A percentile compares a stretch with the other conserved stretches of the same genome.
phyloP scores from a whole-genome alignment of 2,329 filamentous ascomycete species.

The Didymella exigua region DNA sequence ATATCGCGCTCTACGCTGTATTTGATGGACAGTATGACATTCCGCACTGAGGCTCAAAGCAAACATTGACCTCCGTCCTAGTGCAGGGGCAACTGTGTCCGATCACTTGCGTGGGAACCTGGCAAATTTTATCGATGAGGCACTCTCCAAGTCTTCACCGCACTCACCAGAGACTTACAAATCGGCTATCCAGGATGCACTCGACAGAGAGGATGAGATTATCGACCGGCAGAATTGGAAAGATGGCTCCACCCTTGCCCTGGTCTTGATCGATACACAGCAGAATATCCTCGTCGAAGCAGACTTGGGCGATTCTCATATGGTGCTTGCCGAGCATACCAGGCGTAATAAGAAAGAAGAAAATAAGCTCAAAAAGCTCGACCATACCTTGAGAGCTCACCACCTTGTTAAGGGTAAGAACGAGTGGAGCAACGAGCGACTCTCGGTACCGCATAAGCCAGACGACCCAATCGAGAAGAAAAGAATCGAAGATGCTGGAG shows the following conservation, averaged over 20 bases:
- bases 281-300: slow-evolving; percentile 30
- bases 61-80: slow-evolving; percentile 11
- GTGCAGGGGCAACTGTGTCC: slow-evolving; percentile 27
- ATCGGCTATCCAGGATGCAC: slow-evolving; percentile 29
- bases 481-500: slow-evolving; percentile 31
- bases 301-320: slow-evolving; percentile 33
- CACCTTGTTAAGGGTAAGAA: slow-evolving; percentile 15
- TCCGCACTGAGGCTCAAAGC: not conserved
- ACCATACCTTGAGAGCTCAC: slow-evolving; percentile 10
- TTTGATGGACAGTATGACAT: slow-evolving; percentile 34
- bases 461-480: slow-evolving; percentile 27
- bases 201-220: slow-evolving; percentile 27
- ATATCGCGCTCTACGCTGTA: slow-evolving; percentile 31
- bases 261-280: slow-evolving; percentile 29
- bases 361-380: slow-evolving; percentile 10
- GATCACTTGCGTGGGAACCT: slow-evolving; percentile 25
- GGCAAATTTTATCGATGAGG: slow-evolving; percentile 25
- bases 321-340: slow-evolving; percentile 21
- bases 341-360: slow-evolving; percentile 12
- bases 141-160: slow-evolving; percentile 20
- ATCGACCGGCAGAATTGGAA: slow-evolving; percentile 23
- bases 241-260: slow-evolving; percentile 32
- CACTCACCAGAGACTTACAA: slow-evolving; percentile 28
- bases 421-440: slow-evolving; percentile 25
- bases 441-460: slow-evolving; percentile 29